Percentiles rank a stretch among this genome's conserved stretches.
phyloP scores from a whole-genome alignment of 495 filamentous ascomycete species.

The Clohesyomyces aquaticus region DNA sequence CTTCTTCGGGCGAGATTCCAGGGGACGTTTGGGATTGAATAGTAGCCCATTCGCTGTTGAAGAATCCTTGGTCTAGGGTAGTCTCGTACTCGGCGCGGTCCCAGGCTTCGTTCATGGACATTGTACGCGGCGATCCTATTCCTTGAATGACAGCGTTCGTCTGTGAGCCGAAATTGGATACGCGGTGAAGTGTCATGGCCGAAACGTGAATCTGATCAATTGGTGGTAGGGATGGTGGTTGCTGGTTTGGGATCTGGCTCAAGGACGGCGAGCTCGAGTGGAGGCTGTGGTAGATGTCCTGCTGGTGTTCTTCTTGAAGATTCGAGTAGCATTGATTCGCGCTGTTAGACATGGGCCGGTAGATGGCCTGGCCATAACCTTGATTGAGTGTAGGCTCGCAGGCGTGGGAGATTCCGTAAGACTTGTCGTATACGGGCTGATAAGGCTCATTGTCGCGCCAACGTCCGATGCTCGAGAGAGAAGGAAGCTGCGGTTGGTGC shows the following conservation, averaged over 20 bases:
- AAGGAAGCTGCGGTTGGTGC: conserved; percentile 17
- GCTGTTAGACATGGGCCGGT: too few species aligned
- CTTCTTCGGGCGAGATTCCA: background rate
- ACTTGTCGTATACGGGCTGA: background rate
- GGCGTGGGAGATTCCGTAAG: conserved; percentile 2
- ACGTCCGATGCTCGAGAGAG: background rate
- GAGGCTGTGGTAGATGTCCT: too few species aligned
- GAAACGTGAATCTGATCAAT: conserved; percentile 1
- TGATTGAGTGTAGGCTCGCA: background rate
- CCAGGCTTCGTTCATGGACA: background rate
- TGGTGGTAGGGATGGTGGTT: too few species aligned
- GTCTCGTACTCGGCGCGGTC: background rate
- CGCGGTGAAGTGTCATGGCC: background rate
- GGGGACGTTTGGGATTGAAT: background rate
- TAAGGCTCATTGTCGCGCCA: background rate
- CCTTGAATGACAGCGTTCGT: background rate
- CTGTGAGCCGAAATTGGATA: background rate
- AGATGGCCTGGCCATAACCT: too few species aligned
- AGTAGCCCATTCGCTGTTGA: background rate
- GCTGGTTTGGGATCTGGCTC: too few species aligned
- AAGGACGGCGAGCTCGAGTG: too few species aligned
- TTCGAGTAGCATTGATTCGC: too few species aligned
- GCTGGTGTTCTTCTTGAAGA: too few species aligned
- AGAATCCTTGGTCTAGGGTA: background rate
- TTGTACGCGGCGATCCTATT: background rate